Evolutionary conservation across 78 protist species (phyloP), one percentile per base, ranked within the genome.

Genomic region (Dictyostelium capitatum): DNA sequence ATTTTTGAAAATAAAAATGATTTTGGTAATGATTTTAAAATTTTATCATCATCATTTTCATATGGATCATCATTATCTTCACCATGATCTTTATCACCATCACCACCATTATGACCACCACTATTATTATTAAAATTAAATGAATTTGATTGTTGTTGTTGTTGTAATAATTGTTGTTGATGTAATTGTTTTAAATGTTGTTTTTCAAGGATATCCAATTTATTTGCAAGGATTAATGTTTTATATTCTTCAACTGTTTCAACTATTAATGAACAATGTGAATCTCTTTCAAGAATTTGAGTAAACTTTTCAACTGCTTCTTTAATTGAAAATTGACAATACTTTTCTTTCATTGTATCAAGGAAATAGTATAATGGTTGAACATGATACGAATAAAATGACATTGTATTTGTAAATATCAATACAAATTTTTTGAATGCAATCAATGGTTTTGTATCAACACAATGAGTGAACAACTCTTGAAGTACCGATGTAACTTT

Each of bases 1-100:
- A 91, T 54, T 67, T 79, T 91, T 28, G 95, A 91, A 53, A 91
- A 91, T 74, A 75, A 20, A 59, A 82, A 91, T 48, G 95, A 56
- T 56, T 91, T 82, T 8, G 95, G 95, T 14, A 91, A 72, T 46
- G n/a, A 43, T 6, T 73, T 73, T 73, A 30, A 43, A 73, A 73
- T 73, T 73, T 67, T 67, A 32, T 67, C 75, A 67, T 67, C 75
- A 30, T 32, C 47, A 32, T 67, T 32, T 67, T 67, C 75, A 32
- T 67, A 43, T 15, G 28, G 23, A 67, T 67, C 75, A 32, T 30
- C 3, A 15, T 50, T 32, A 51, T 28, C 37, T 10, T 51, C 48
- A 77, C 23, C 69, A 23, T n/a, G n/a, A 46, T 11, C 19, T 6
- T 51, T 51, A 51, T 12, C 15, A 51, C 15, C 15, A 8, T 14